phyloP scores from a whole-genome alignment of 345 rosid species.

The Euphorbia pulcherrima region DNA sequence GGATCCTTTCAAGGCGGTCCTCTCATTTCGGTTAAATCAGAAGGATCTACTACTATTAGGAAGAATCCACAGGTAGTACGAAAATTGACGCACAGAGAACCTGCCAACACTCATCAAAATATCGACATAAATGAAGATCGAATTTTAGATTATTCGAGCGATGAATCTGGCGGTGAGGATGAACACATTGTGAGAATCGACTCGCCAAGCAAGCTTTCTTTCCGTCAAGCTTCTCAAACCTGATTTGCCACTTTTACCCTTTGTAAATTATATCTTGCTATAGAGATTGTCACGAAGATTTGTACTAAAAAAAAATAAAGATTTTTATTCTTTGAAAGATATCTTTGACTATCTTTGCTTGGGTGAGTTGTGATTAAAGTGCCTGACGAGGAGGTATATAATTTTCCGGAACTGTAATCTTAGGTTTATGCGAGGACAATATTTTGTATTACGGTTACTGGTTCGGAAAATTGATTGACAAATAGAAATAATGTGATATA shows the following conservation, averaged over 20 bases:
- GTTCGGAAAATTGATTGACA: neutral
- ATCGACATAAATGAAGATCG: constrained; percentile 13
- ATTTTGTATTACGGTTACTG: neutral
- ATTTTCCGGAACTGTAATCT: neutral
- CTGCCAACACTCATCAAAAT: constrained; percentile 13
- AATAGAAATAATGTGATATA: neutral
- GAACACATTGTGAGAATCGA: constrained; percentile 62
- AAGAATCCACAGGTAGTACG: constrained; percentile 28
- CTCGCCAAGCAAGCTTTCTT: constrained; percentile 74
- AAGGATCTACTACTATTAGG: constrained; percentile 40
- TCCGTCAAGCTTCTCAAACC: constrained; percentile 38
- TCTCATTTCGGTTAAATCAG: constrained; percentile 47
- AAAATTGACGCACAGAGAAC: constrained; percentile 12
- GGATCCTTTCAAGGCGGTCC: constrained; percentile 27
- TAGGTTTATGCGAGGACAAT: neutral
- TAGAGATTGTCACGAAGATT: neutral
- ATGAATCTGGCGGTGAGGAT: constrained; percentile 54
- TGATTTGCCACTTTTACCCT: neutral
- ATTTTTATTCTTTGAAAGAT: neutral
- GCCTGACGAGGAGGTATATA: neutral
- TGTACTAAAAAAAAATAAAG: neutral
- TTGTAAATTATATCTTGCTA: neutral
- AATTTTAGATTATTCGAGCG: constrained; percentile 42
- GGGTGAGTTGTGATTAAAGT: neutral
- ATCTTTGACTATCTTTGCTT: neutral